Base-by-base conservation (phyloP, 345 rosid species). In the Fremontodendron californicum region DNA sequence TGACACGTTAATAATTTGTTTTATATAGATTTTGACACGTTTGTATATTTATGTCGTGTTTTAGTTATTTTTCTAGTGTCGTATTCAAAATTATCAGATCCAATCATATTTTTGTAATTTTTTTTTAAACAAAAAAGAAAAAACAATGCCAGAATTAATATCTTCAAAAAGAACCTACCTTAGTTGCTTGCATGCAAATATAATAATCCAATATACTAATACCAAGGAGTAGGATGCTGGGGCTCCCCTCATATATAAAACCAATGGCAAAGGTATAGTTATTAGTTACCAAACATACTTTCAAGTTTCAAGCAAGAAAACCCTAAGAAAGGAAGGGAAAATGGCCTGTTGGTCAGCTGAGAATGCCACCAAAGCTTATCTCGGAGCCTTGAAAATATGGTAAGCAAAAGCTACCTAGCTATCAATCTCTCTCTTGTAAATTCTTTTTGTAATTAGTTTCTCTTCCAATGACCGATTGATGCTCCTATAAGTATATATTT, bases 311-410 rank as follows among this genome's bases (percentile, higher is more conserved):
- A 48, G 74, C 58, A 48, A 74, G 35, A 33, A 15, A 57, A 57
- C 65, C 58, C 67, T 9, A 3, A 19, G 19, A 52, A 23, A 63
- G 2, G 0, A 19, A 68, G 10, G 8, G 11, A 33, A 73, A 66
- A 83, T 85, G 88, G 77, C 81, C 75, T 46, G 75, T 74, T 88
- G 91, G 87, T 90, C 91, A 37, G 81, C 90, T 72, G 90, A 90
- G 81, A 90, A 90, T 51, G 93, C 93, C 73, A 85, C 83, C 31
- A 81, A 79, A 70, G 93, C 93, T 82, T 86, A 84, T 75, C 87
- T 88, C 76, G 21, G 83, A 75, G 77, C 91, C 39, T 49, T 90
- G 54, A 83, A 81, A 74, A 86, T n/a, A n/a, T 86, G 90, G 87
- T 88, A 70, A 63, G 77, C 40, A 76, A 27, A 42, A 45, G 35